These are phyloP conservation scores for Fusarium sp. DNA, from an alignment of 2,329 filamentous ascomycete genomes.

Conservation along the genomic window DNA sequence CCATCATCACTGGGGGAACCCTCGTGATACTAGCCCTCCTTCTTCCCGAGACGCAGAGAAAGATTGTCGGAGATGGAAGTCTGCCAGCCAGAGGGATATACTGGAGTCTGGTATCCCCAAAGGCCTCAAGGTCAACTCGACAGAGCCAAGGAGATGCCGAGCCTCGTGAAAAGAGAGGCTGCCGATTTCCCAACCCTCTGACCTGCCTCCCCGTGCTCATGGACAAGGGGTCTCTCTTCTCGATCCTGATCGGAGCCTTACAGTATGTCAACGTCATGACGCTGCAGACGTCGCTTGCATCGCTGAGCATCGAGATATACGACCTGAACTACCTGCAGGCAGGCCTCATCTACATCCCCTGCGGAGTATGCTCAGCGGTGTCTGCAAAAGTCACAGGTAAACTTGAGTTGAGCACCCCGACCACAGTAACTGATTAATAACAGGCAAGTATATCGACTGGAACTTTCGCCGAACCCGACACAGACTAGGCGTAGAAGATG, in stretches of 20 bases:
- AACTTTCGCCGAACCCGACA: neutral
- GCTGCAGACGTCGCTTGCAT: neutral
- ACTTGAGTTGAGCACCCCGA: neutral
- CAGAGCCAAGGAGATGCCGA: neutral
- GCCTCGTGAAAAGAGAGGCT: neutral
- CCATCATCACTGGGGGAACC: neutral
- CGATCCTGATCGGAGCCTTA: neutral
- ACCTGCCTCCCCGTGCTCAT: neutral
- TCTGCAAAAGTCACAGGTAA: neutral
- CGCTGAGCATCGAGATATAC: neutral
- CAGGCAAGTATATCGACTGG: neutral
- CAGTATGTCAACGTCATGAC: neutral
- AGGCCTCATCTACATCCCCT: neutral
- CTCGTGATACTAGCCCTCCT: neutral
- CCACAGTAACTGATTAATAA: neutral
- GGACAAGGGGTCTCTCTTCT: neutral
- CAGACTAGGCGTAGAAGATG: neutral
- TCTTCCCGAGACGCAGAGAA: neutral
- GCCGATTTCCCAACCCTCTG: neutral
- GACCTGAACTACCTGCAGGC: neutral
- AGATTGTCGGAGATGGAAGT: neutral
- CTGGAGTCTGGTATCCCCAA: neutral
- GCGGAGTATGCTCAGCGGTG: neutral
- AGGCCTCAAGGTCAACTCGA: neutral
- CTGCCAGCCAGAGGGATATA: neutral